Evolutionary conservation across 2,329 filamentous ascomycete species (phyloP), one percentile per base, ranked within the genome.

Genomic region (Alternaria hordeiaustralica): DNA sequence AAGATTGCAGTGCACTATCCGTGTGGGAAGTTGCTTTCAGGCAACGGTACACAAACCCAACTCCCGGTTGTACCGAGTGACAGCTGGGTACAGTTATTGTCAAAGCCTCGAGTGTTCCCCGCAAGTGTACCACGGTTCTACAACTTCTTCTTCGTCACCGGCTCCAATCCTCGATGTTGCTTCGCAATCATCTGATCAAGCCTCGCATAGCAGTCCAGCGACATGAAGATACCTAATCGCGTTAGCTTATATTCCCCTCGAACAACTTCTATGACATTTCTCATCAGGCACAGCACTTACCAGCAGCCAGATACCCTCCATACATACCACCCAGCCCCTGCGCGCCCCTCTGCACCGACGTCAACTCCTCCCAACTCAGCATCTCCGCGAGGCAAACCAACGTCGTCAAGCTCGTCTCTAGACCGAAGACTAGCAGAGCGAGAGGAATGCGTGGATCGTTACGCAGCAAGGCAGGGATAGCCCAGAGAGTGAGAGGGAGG

Each of bases 381-480:
- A 86, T 87, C 60, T 91, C 89, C 2, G 85, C 83, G 49, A 91
- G 82, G 71, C 89, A 92, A 0, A 87, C 87, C 45, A 87, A 71
- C 1, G 89, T 90, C 2, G 89, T 90, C 59, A 91, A 66, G 36
- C 84, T 86, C 0, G 88, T 87, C 71, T 90, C 84, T 10, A 87
- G 76, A 0, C 86, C 85, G 69, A 87, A 91, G 3, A 88, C 78
- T 2, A 91, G 83, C 1, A 92, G 80, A 55, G 89, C 85, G 0
- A 91, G 77, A 0, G 89, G 87, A 5, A 89, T 68, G 51, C 86
- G 82, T 0, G 87, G 84, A 59, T 88, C 84, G 71, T 88, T 86
- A 87, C 73, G 71, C 15, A 85, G 68, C 10, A 90, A 76, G 1
- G 83, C 88, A n/a, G 82, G 77, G 18, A 90, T 79, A 0, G 86